Conservation (phyloP, 208 protist species). For the Porcisia deanei region DNA sequence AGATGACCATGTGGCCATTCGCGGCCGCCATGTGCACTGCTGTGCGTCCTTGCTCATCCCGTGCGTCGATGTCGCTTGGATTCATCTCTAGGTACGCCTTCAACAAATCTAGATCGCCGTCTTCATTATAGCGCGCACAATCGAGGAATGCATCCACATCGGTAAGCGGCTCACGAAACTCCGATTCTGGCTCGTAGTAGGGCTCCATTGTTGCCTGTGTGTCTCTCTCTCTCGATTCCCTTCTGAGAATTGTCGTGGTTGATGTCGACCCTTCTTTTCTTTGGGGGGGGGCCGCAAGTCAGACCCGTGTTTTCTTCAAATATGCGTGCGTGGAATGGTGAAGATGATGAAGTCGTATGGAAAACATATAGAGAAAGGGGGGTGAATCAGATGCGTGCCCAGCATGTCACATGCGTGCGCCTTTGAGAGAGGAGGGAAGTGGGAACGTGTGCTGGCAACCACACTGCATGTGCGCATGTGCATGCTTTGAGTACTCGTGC, state of each 20-base stretch:
- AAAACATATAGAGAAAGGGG: background rate
- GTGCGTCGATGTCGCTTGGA: constrained; percentile 56
- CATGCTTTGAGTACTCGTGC: background rate
- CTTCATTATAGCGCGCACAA: constrained; percentile 87
- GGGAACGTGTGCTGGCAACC: background rate
- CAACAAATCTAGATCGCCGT: constrained; percentile 55
- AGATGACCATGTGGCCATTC: constrained; percentile 75
- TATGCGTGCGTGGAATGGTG: background rate
- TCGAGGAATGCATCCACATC: constrained; percentile 80
- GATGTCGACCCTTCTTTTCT: background rate
- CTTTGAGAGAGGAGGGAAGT: too few species aligned
- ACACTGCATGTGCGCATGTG: background rate
- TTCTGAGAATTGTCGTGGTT: background rate
- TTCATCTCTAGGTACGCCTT: constrained; percentile 46
- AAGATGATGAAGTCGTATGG: background rate
- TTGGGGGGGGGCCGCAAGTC: too few species aligned
- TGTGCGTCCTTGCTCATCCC: constrained; percentile 77
- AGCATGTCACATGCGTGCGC: background rate
- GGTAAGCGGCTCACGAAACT: constrained; percentile 54
- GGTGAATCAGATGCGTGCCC: background rate
- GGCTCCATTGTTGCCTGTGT: constrained; percentile 14
- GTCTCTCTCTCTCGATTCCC: background rate
- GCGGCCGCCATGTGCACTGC: constrained; percentile 87
- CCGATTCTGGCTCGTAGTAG: constrained; percentile 45
- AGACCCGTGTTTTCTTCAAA: too few species aligned